These are phyloP conservation scores for Trametes hirsuta DNA, from an alignment of 1,284 basidiomycete species.

Conservation along the genomic window DNA sequence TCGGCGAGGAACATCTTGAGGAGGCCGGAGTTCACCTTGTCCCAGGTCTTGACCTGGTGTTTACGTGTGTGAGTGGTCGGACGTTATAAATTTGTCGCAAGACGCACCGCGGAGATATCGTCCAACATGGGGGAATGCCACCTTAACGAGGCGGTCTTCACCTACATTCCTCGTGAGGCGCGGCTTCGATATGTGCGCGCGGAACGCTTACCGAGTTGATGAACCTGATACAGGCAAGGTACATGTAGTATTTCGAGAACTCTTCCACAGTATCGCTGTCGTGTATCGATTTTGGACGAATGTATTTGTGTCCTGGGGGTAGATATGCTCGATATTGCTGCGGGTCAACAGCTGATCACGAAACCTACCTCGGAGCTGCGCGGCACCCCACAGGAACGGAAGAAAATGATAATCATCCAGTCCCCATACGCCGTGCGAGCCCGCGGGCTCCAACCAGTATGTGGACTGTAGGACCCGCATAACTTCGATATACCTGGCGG, in stretches of 20 bases:
- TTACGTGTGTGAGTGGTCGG: background rate
- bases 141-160: slow-evolving; percentile 92
- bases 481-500: slow-evolving; percentile 79
- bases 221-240: slow-evolving; percentile 94
- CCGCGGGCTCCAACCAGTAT: slow-evolving; percentile 98
- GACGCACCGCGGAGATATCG: slow-evolving; percentile 88
- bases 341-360: background rate
- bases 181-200: background rate
- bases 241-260: slow-evolving; percentile 93
- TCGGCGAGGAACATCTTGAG: slow-evolving; percentile 98
- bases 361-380: slow-evolving; percentile 72
- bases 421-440: slow-evolving; percentile 98
- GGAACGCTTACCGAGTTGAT: slow-evolving; percentile 84
- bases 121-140: slow-evolving; percentile 99
- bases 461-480: slow-evolving; percentile 92
- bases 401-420: slow-evolving; percentile 98
- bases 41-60: slow-evolving; percentile 88
- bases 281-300: slow-evolving; percentile 92
- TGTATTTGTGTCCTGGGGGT: slow-evolving; percentile 81
- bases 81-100: background rate
- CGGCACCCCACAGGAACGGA: slow-evolving; percentile 90
- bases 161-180: slow-evolving; percentile 46
- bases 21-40: slow-evolving; percentile 98
- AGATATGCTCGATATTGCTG: background rate
- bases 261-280: slow-evolving; percentile 93